Evolutionary conservation across 2,329 filamentous ascomycete genomes (phyloP).

Genomic region (Cladosporium sp.): DNA sequence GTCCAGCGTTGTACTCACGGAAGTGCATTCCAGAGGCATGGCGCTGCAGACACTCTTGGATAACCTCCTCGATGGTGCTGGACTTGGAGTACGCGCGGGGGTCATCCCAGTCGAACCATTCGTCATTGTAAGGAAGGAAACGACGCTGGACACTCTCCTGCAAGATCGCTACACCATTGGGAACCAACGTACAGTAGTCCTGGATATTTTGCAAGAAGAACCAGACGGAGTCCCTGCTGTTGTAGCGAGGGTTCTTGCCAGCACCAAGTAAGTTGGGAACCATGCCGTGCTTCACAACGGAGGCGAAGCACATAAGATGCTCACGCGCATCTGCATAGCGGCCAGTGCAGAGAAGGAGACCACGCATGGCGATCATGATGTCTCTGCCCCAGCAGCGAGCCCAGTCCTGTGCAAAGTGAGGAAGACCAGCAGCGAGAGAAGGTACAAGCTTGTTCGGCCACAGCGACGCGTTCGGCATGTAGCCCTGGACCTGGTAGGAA

Average conservation of each 20-base stretch:
- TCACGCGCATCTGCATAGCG: constrained; percentile 85
- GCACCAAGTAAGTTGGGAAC: constrained; percentile 89
- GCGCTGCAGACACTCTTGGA: constrained; percentile 88
- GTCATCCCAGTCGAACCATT: constrained; percentile 82
- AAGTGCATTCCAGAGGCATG: constrained; percentile 90
- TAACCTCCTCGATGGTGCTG: constrained; percentile 79
- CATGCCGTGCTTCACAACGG: constrained; percentile 96
- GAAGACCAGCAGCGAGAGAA: constrained; percentile 83
- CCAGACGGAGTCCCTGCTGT: constrained; percentile 94
- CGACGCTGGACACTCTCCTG: constrained; percentile 73
- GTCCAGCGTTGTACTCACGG: constrained; percentile 88
- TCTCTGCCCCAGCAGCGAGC: constrained; percentile 96
- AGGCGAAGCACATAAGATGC: constrained; percentile 91
- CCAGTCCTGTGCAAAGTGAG: constrained; percentile 92
- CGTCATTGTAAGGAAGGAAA: constrained; percentile 93
- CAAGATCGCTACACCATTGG: constrained; percentile 68
- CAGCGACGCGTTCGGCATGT: constrained; percentile 83
- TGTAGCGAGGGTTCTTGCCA: constrained; percentile 83
- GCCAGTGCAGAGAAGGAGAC: constrained; percentile 84
- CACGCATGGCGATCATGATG: constrained; percentile 91
- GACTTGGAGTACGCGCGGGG: constrained; percentile 76
- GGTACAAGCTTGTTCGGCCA: constrained; percentile 82
- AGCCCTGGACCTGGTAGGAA: constrained; percentile 83
- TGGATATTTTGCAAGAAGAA: constrained; percentile 96
- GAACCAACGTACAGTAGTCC: constrained; percentile 79